Base-by-base conservation (phyloP, 192 early-diverging fungal species). In the Piromyces sp. region DNA sequence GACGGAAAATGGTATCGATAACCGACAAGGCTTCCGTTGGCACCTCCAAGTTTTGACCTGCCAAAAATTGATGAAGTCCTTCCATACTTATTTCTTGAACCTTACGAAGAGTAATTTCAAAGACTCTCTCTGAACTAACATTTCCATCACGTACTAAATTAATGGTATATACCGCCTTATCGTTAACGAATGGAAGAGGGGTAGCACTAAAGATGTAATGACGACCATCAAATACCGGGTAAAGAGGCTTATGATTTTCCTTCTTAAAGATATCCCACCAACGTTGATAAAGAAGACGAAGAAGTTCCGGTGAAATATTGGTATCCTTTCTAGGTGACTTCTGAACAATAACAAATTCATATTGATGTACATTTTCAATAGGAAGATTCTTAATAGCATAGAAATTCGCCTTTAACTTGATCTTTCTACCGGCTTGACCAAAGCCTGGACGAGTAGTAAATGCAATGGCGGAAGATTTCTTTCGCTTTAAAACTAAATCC, bases 221-320 rank as follows among this genome's bases (percentile, higher is more conserved):
- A 42, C 94, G 87, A 16, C 95, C 93, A 84, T 98, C 96, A 87
- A 90, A 98, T 3, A 97, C 92, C 78, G 94, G 89, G 26, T 85
- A 82, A 51, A 90, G 85, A n/a, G 90, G 88, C 12, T 86, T 86
- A 13, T 96, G 87, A 12, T 87, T 88, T 30, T 88, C 87, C 28
- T 86, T 85, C 7, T 88, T 84, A 81, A 15, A 85, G 22, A 86
- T 36, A 11, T 85, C 84, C 80, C 91, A 89, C 86, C 93, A 92
- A n/a, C 89, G 80, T 81, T 93, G 87, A 85, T 90, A 95, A 79
- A 96, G 84, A 16, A 89, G 85, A 13, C 94, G 82, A 83, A 93
- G 92, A 38, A 96, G 92, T 7, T 91, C 88, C 5, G 93, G 91
- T 17, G 95, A 95, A 26, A 94, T 94, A 80, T 94, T 91, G 13